Evolutionary conservation across 371 early-diverging fungal genomes (phyloP), one percentile per base, ranked within the genome.

Genomic region (Cokeromyces recurvatus): DNA sequence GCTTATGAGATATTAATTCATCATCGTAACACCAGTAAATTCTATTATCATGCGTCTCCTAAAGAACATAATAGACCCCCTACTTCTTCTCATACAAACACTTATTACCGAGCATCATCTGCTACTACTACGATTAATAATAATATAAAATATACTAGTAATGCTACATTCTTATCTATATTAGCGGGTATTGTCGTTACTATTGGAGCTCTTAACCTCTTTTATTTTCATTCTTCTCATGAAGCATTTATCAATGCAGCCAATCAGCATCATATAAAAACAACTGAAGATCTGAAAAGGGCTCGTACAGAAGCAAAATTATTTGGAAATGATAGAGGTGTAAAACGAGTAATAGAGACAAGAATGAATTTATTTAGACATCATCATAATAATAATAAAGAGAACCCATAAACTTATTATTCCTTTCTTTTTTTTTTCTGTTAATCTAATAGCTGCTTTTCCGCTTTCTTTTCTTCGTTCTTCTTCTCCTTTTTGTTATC

Each of bases 291-390:
- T 37, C 43, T 74, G 19, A 55, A 53, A 40, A 48, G 51, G 11
- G 74, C 74, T 20, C 51, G 74, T n/a, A 65, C 59, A 19, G 66
- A 67, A 23, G 74, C 74, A 6, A 50, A 64, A 43, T 38, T 65
- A 4, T 70, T 68, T 55, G 71, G 71, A 8, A 65, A 68, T 39
- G 68, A 74, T 32, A 54, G 56, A 27, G 69, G 61, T 2, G 57
- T 73, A 2, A 62, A 68, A 21, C 46, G 69, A 29, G 64, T 73
- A 32, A 34, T 64, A 21, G 56, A 73, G 21, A 53, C 53, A 21
- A 54, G 64, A 10, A 57, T 64, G 59, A 61, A 53, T 32, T 29
- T 53, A 8, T 60, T 55, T 45, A 32, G 52, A 27, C 43, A 53
- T 37, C 29, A 29, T 5, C 29, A 11, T 29, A 57, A 34, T 19